A percentile compares a stretch with the other conserved stretches of the same genome.
Conservation (phyloP, 352 stramenopile genomes). For the Phytophthora podocarpi region DNA sequence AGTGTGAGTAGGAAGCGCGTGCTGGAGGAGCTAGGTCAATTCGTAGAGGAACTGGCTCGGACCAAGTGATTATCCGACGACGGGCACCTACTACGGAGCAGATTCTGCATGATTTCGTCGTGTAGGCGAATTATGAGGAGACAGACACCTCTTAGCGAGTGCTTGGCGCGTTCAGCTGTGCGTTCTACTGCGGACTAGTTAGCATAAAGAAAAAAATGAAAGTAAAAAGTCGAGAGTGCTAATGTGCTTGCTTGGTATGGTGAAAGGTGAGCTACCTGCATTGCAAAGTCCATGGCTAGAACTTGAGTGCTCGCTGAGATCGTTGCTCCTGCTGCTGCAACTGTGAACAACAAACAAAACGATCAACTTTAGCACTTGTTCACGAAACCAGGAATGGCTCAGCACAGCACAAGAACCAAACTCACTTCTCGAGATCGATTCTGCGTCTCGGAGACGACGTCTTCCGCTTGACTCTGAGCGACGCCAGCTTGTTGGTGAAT, state of each 20-base stretch:
- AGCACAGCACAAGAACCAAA: not conserved
- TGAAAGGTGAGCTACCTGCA: too few relatives aligned
- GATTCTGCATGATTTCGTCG: constrained; percentile 6
- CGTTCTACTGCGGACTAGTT: constrained; percentile 23
- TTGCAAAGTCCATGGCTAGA: constrained; percentile 28
- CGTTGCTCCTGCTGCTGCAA: constrained; percentile 59
- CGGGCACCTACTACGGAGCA: constrained; percentile 3
- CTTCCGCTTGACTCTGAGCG: constrained; percentile 46
- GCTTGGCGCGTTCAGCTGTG: constrained; percentile 21
- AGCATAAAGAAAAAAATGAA: constrained; percentile 29
- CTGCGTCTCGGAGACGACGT: constrained; percentile 73
- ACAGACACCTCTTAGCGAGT: constrained; percentile 24
- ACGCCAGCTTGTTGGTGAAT: constrained; percentile 60
- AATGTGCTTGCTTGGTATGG: not conserved
- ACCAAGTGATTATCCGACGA: constrained; percentile 56
- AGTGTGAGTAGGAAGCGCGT: constrained; percentile 75
- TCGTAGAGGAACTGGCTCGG: constrained; percentile 73
- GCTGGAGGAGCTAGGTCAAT: constrained; percentile 66
- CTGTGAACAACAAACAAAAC: constrained; percentile 20
- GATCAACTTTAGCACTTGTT: constrained; percentile 7
- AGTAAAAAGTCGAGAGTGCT: constrained; percentile 9
- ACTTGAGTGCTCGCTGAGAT: constrained; percentile 33
- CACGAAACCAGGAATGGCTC: too few relatives aligned
- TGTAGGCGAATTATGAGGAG: constrained; percentile 6
- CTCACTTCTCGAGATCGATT: constrained; percentile 73